Percentiles rank a stretch among this genome's conserved stretches.
Conservation (phyloP, 2,329 filamentous ascomycete genomes). For the Penicillium sp. region DNA sequence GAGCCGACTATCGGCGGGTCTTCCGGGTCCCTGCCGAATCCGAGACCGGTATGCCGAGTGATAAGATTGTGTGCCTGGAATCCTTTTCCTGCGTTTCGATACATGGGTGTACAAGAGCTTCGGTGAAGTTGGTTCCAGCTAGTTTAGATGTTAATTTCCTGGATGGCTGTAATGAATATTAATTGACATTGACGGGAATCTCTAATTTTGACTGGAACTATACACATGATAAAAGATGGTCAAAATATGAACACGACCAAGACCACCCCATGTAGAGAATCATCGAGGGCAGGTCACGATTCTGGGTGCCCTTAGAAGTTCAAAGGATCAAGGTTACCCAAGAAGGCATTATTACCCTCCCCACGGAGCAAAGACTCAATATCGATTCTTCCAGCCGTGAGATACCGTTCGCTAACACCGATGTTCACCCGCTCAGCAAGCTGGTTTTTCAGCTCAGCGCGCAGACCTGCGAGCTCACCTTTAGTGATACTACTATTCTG, state of each 20-base stretch:
- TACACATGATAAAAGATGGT: background rate
- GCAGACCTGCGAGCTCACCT: conserved; percentile 67
- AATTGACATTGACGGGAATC: background rate
- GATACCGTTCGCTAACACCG: conserved; percentile 82
- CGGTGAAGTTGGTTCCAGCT: too few species aligned
- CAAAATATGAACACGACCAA: background rate
- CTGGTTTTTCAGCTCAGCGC: conserved; percentile 69
- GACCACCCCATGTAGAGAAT: background rate
- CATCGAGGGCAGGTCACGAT: too few species aligned
- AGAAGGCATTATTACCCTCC: conserved; percentile 63
- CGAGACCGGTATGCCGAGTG: conserved; percentile 18
- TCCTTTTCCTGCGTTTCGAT: too few species aligned
- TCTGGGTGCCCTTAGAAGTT: conserved; percentile 27
- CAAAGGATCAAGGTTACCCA: conserved; percentile 56
- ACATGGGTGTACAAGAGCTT: too few species aligned
- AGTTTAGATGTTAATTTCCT: too few species aligned
- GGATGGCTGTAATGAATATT: background rate
- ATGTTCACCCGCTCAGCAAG: conserved; percentile 75
- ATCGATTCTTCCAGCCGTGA: conserved; percentile 82
- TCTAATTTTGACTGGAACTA: background rate
- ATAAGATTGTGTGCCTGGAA: conserved; percentile 6
- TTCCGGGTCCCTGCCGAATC: conserved; percentile 7
- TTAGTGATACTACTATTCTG: conserved; percentile 67
- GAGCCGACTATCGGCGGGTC: conserved; percentile 22
- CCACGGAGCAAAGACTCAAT: conserved; percentile 69